Conservation (phyloP, 192 early-diverging fungal species). For the Pilaira anomala region DNA sequence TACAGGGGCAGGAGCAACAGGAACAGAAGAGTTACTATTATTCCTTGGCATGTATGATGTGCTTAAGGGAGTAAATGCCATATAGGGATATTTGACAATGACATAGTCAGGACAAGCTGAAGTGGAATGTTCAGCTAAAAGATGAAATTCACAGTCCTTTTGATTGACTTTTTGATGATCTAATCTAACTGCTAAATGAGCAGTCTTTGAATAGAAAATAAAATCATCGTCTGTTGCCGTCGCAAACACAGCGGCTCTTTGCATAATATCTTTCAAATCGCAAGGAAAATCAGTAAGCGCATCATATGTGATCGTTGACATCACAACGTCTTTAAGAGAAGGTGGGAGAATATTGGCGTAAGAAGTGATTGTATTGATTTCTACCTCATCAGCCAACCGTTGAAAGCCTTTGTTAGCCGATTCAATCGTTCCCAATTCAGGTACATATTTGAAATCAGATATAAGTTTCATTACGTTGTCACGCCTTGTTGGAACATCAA, state of each 20-base stretch:
- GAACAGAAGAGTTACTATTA: background rate
- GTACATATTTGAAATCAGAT: no score
- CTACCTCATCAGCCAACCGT: no score
- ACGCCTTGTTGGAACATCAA: background rate
- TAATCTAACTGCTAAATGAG: background rate
- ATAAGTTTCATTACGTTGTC: no score
- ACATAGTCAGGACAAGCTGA: background rate
- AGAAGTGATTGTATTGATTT: background rate
- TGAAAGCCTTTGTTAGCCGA: no score
- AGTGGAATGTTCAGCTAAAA: background rate
- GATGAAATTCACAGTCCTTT: background rate
- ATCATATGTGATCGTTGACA: background rate
- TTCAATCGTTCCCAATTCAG: no score
- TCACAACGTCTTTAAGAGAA: no score
- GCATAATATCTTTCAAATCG: background rate
- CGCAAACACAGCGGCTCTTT: background rate
- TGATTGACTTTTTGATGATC: background rate
- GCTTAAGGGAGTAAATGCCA: background rate
- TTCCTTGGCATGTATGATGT: no score
- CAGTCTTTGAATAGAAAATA: background rate
- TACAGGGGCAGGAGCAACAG: background rate
- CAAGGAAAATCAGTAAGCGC: background rate
- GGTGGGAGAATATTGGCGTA: background rate
- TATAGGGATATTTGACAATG: background rate
- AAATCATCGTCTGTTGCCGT: background rate